A percentile compares a stretch with the other conserved stretches of the same genome.
phyloP scores from a whole-genome alignment of 75 land plant species.

The Azolla pinnata region DNA sequence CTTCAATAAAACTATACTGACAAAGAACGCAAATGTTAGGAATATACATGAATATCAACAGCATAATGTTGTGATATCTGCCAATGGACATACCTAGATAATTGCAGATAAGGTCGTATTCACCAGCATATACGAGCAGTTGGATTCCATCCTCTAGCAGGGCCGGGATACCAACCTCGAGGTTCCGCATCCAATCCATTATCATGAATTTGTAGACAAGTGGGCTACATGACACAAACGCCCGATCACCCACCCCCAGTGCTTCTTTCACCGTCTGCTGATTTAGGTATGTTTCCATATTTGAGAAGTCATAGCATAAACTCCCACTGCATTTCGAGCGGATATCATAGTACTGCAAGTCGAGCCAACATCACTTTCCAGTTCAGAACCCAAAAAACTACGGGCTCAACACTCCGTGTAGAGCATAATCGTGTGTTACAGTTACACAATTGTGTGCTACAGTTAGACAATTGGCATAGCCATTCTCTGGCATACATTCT shows the following conservation, averaged over 20 bases:
- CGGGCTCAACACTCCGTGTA: too few species aligned
- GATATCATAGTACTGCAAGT: conserved; percentile 90
- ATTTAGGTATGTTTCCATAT: conserved; percentile 78
- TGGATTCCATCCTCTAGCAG: conserved; percentile 91
- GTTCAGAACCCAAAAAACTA: too few species aligned
- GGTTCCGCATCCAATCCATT: conserved; percentile 96
- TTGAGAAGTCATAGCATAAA: conserved; percentile 96
- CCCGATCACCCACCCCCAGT: conserved; percentile 76
- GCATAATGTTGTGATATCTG: too few species aligned
- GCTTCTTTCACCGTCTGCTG: conserved; percentile 58
- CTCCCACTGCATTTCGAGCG: conserved; percentile 75
- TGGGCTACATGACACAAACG: conserved; percentile 90
- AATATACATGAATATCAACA: too few species aligned
- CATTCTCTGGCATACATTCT: too few species aligned
- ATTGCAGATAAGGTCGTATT: conserved; percentile 98
- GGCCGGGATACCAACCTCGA: conserved; percentile 90
- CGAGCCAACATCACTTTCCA: too few species aligned
- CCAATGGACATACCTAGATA: conserved; percentile 76
- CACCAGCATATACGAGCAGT: conserved; percentile 94
- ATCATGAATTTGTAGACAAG: conserved; percentile 84
- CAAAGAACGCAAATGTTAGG: too few species aligned
- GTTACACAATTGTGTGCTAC: too few species aligned
- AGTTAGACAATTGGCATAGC: too few species aligned
- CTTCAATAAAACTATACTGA: too few species aligned
- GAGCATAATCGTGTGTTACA: too few species aligned